Conservation (phyloP, 2,329 filamentous ascomycete genomes). For the Penicillium olsonii region DNA sequence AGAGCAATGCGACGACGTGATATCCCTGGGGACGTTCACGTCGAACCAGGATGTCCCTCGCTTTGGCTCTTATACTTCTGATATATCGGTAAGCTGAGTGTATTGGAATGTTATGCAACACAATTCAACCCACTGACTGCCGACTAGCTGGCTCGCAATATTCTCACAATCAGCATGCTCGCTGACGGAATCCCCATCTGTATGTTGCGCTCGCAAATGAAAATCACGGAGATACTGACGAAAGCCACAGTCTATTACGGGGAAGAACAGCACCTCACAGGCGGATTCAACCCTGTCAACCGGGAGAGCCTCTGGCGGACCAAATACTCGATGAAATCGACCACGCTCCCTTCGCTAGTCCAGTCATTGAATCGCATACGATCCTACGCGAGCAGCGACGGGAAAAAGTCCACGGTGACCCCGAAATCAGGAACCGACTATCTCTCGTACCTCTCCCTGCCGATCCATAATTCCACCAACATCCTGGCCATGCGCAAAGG, state of each 20-base stretch:
- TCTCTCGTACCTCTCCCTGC: conserved; percentile 9
- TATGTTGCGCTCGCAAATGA: neutral
- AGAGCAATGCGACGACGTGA: conserved; percentile 35
- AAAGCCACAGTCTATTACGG: conserved; percentile 58
- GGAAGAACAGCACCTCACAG: conserved; percentile 62
- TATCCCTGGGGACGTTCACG: conserved; percentile 54
- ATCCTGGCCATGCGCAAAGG: conserved; percentile 13
- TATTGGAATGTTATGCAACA: neutral
- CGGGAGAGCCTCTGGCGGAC: conserved; percentile 61
- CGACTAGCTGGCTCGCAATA: conserved; percentile 58
- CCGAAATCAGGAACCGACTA: conserved; percentile 9
- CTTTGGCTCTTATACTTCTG: conserved; percentile 54
- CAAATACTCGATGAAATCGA: conserved; percentile 37
- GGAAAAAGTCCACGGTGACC: conserved; percentile 3
- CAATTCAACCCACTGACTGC: conserved; percentile 1
- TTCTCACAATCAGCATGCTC: conserved; percentile 63
- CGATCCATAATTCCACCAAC: conserved; percentile 12
- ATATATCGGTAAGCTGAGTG: conserved; percentile 42
- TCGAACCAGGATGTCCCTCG: conserved; percentile 63
- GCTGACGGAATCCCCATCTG: conserved; percentile 60
- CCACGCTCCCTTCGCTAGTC: conserved; percentile 10
- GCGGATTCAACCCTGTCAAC: conserved; percentile 49
- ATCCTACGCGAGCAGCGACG: conserved; percentile 11
- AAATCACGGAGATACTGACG: conserved; percentile 1
- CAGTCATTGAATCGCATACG: conserved; percentile 13